These are phyloP conservation scores for Exophiala alcalophila DNA, from an alignment of 2,329 filamentous ascomycete genomes.

Conservation along the genomic window DNA sequence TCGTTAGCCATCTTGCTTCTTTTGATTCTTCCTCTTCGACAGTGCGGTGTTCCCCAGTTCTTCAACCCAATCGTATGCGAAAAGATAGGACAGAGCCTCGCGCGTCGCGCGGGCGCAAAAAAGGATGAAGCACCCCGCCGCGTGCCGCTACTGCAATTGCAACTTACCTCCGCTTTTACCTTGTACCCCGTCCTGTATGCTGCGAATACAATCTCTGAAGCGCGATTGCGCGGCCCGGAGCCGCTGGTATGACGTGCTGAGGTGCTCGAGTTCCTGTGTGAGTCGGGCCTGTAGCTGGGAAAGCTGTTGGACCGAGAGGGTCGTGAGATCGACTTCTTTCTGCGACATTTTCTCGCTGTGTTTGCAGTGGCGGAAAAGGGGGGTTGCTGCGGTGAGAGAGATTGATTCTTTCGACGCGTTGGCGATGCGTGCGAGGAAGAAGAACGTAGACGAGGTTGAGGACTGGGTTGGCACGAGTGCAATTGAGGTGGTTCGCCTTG, in stretches of 20 bases:
- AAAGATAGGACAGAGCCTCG: too few relatives aligned
- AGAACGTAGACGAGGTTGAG: background rate
- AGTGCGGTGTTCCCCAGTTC: too few relatives aligned
- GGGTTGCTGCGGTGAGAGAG: background rate
- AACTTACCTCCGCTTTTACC: conserved; percentile 24
- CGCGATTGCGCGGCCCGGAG: conserved; percentile 86
- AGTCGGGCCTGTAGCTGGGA: conserved; percentile 92
- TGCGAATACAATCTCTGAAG: conserved; percentile 84
- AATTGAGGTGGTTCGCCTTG: background rate
- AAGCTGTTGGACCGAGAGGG: conserved; percentile 79
- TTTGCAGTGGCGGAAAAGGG: background rate
- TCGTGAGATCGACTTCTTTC: conserved; percentile 62
- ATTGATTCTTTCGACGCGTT: background rate
- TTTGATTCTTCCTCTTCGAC: too few relatives aligned
- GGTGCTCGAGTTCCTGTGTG: conserved; percentile 91
- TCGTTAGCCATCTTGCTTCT: too few relatives aligned
- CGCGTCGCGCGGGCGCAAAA: too few relatives aligned
- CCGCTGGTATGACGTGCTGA: conserved; percentile 85
- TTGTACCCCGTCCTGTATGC: conserved; percentile 61
- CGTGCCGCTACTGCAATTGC: too few relatives aligned
- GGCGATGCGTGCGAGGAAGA: conserved; percentile 1
- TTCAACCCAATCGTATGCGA: too few relatives aligned
- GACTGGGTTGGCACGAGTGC: background rate
- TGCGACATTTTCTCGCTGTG: conserved; percentile 16
- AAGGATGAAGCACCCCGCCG: too few relatives aligned